These are phyloP conservation scores for Agaricus blazei DNA, from an alignment of 768 basidiomycete species.

Conservation along the genomic window DNA sequence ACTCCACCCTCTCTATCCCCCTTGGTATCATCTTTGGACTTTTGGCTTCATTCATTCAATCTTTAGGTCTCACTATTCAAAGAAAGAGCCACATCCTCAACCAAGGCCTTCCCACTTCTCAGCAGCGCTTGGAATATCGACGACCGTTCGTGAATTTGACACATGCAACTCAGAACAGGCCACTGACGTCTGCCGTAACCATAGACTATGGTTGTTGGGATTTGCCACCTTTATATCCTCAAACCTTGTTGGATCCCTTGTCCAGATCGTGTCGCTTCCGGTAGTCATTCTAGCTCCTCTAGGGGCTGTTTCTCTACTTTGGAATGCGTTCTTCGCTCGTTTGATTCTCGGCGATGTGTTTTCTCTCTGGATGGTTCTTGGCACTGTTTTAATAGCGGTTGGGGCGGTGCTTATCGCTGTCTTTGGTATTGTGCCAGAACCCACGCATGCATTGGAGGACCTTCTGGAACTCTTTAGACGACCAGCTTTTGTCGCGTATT, in stretches of 20 bases:
- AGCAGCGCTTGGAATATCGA: slow-evolving; percentile 66
- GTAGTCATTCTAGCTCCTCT: slow-evolving; percentile 93
- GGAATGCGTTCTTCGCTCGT: slow-evolving; percentile 91
- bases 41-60: slow-evolving; percentile 83
- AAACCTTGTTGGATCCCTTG: slow-evolving; percentile 81
- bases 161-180: neutral
- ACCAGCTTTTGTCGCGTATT: slow-evolving; percentile 76
- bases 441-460: slow-evolving; percentile 81
- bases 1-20: slow-evolving; percentile 36
- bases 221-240: slow-evolving; percentile 85
- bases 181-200: neutral
- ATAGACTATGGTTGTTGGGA: slow-evolving; percentile 81
- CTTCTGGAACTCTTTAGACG: slow-evolving; percentile 72
- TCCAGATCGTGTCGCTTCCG: slow-evolving; percentile 91
- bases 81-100: slow-evolving; percentile 90
- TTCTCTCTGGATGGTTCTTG: slow-evolving; percentile 80
- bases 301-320: slow-evolving; percentile 87
- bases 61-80: slow-evolving; percentile 86
- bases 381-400: slow-evolving; percentile 80
- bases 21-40: slow-evolving; percentile 60
- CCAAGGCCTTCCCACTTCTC: slow-evolving; percentile 58
- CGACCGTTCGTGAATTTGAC: slow-evolving; percentile 58
- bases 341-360: slow-evolving; percentile 82
- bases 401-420: slow-evolving; percentile 87
- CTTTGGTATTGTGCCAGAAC: slow-evolving; percentile 90